phyloP scores from a whole-genome alignment of 768 basidiomycete species.

The Mycena polygramma region DNA sequence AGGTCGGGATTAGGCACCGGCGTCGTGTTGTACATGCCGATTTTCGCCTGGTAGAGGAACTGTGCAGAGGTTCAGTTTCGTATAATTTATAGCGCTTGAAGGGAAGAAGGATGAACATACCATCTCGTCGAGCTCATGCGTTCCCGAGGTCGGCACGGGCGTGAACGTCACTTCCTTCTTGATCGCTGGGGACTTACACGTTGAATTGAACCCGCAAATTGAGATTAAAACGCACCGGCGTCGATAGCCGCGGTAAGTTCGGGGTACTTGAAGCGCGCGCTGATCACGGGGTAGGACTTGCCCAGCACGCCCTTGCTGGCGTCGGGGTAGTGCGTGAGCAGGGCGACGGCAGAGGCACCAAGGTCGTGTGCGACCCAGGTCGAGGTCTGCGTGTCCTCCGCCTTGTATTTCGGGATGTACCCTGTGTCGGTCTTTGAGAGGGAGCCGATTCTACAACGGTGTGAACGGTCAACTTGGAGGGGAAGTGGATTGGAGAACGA shows the following conservation, averaged over 20 bases:
- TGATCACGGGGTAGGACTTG: conserved; percentile 29
- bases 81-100: not conserved
- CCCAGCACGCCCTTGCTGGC: conserved; percentile 19
- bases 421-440: conserved; percentile 25
- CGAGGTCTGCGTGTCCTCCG: conserved; percentile 9
- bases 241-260: conserved; percentile 29
- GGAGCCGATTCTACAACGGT: conserved; percentile 7
- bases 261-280: conserved; percentile 21
- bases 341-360: conserved; percentile 26
- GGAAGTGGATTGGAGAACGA: too few species aligned
- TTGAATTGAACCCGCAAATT: too few species aligned
- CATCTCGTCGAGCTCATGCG: conserved; percentile 28
- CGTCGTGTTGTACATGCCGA: conserved; percentile 13
- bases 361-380: conserved; percentile 33
- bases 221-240: conserved; percentile 24
- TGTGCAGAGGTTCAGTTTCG: not conserved
- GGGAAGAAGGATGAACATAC: not conserved
- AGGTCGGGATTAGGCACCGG: conserved; percentile 31
- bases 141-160: conserved; percentile 5
- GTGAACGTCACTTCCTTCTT: conserved; percentile 1
- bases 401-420: conserved; percentile 13
- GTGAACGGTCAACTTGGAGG: too few species aligned
- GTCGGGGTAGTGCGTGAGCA: too few species aligned
- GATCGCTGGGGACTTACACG: too few species aligned
- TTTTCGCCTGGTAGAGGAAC: conserved; percentile 23